Base-by-base conservation (phyloP, 1,139 yeast genomes). In the Geotrichum restrictum region DNA sequence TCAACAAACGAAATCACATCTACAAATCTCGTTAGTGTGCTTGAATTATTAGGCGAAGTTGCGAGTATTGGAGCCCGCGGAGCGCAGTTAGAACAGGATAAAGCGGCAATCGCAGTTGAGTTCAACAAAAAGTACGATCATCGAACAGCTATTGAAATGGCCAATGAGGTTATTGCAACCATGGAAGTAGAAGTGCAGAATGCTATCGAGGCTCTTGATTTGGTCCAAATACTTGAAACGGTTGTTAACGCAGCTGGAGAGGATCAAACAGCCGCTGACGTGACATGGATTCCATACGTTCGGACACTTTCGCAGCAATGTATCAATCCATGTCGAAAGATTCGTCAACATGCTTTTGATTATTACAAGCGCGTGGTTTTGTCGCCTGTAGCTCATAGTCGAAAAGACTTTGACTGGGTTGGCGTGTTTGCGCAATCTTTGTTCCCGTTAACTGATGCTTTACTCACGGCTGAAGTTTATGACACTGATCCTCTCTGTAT, bases 231-330 rank as follows among this genome's bases (percentile, higher is more conserved):
- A 24, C 40, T 57, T 47, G 58, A 53, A 16, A 45, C 42, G 32
- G 49, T 37, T 21, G 48, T 52, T 19, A 52, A 56, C 16, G 39
- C 51, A 4, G 55, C 53, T 10, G 39, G 39, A 13, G 13, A 22
- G 10, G 38, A 24, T 10, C 24, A 11, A 18, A 34, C 50, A 29
- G 59, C 62, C 59, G 39, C 52, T 24, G 50, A 42, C 8, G 48
- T 57, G 8, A 24, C 29, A 5, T 64, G 67, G 67, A 52, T 53
- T 31, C 58, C 58, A 4, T 63, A 58, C 48, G 57, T 61, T 5
- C 52, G 87, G 64, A 93, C 94, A 0, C 74, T 89, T 55, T 89
- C 95, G 0, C 91, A 85, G 61, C 96, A 89, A 67, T 87, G 96
- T 65, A 79, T 86, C 66, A 89, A 88, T 62, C 95, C 95, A 10